phyloP scores from a whole-genome alignment of 768 basidiomycete species.

The Leccinum ochraceum region DNA sequence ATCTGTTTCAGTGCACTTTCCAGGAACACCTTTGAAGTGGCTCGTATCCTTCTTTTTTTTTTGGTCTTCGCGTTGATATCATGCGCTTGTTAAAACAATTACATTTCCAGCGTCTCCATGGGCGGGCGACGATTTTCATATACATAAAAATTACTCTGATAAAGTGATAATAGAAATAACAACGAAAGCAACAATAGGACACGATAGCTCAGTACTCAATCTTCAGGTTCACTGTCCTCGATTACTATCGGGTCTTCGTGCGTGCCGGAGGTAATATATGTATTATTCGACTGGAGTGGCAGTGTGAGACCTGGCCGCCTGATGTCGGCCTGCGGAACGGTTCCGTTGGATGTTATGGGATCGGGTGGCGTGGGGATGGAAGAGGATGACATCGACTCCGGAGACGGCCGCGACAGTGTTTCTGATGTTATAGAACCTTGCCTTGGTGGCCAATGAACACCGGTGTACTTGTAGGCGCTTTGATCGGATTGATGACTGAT shows the following conservation, averaged over 20 bases:
- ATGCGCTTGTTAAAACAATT: neutral
- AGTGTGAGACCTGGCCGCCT: conserved; percentile 8
- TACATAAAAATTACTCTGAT: neutral
- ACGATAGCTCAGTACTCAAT: conserved; percentile 10
- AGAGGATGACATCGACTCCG: neutral
- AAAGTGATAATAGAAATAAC: neutral
- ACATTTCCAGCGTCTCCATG: neutral
- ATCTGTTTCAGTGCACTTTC: neutral
- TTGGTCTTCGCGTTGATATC: neutral
- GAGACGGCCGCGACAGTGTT: neutral
- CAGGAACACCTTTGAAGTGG: conserved; percentile 21
- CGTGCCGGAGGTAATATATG: conserved; percentile 13
- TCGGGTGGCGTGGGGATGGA: conserved; percentile 1
- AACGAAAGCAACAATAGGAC: conserved; percentile 1
- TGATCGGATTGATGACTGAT: conserved; percentile 1
- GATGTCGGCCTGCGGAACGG: neutral
- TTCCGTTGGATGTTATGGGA: neutral
- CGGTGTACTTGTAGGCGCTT: neutral
- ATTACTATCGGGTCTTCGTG: conserved; percentile 26
- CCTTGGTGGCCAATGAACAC: conserved; percentile 5
- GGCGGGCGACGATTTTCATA: neutral
- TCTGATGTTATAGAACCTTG: conserved; percentile 3
- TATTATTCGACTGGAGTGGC: conserved; percentile 4
- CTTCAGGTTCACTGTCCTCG: conserved; percentile 23
- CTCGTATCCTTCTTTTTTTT: neutral